phyloP scores from a whole-genome alignment of 495 filamentous ascomycete genomes.

The Thermothielavioides terrestris region DNA sequence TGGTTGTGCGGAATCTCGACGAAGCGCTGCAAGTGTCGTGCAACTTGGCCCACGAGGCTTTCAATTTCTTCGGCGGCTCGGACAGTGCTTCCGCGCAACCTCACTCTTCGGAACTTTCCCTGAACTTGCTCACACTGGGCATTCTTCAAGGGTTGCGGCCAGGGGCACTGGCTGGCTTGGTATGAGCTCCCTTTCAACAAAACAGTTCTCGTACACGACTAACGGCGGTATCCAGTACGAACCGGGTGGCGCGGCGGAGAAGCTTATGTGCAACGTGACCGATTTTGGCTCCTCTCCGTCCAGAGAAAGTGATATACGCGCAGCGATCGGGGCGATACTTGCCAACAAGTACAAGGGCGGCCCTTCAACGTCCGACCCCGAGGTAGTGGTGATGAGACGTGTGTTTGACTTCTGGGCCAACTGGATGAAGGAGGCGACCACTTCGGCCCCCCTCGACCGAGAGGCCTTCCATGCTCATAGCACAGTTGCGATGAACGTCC shows the following conservation, averaged over 20 bases:
- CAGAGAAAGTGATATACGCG: constrained; percentile 16
- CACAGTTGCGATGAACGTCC: constrained; percentile 19
- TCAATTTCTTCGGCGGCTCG: constrained; percentile 23
- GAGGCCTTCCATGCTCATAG: constrained; percentile 15
- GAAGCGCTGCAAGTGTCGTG: constrained; percentile 22
- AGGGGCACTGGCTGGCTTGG: constrained; percentile 25
- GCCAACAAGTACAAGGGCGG: constrained; percentile 31
- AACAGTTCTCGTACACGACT: neutral
- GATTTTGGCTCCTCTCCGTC: constrained; percentile 6
- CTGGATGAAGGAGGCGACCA: constrained; percentile 11
- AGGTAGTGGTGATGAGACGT: constrained; percentile 14
- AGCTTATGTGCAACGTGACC: constrained; percentile 17
- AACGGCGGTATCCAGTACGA: constrained; percentile 16
- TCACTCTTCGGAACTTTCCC: neutral
- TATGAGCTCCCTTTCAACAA: constrained; percentile 18
- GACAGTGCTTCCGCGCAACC: neutral
- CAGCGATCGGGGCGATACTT: constrained; percentile 24
- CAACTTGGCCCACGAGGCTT: constrained; percentile 24
- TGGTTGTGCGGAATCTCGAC: constrained; percentile 20
- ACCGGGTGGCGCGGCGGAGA: constrained; percentile 18
- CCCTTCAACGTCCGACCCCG: constrained; percentile 20
- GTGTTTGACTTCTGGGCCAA: constrained; percentile 18
- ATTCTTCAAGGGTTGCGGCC: constrained; percentile 39
- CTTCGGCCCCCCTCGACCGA: constrained; percentile 5
- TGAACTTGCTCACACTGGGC: constrained; percentile 30